phyloP scores from a whole-genome alignment of 2,329 filamentous ascomycete genomes.

The Sordariomycetes sp. region DNA sequence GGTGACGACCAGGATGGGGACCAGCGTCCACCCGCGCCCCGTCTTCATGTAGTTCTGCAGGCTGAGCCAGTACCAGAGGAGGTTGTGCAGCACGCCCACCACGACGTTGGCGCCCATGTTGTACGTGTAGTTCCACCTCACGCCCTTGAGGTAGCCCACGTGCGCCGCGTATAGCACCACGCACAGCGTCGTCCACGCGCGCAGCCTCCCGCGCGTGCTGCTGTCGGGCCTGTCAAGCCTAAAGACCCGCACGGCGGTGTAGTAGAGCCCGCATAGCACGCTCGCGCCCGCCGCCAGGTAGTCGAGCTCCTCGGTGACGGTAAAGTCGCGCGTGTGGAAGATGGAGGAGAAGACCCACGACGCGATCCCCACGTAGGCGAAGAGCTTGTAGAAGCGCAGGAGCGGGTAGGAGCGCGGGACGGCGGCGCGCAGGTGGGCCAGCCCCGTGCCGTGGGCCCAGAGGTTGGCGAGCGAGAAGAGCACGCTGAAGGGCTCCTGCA shows the following conservation, averaged over 20 bases:
- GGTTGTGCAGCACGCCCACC: slow-evolving; percentile 68
- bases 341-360: slow-evolving; percentile 85
- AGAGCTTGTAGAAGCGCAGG: slow-evolving; percentile 66
- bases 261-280: slow-evolving; percentile 86
- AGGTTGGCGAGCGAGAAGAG: slow-evolving; percentile 91
- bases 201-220: slow-evolving; percentile 39
- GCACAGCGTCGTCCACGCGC: slow-evolving; percentile 69
- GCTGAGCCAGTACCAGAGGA: slow-evolving; percentile 80
- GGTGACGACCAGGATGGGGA: slow-evolving; percentile 82
- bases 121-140: slow-evolving; percentile 91
- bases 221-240: slow-evolving; percentile 55
- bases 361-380: slow-evolving; percentile 71
- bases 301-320: slow-evolving; percentile 81
- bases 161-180: slow-evolving; percentile 61
- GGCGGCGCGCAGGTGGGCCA: slow-evolving; percentile 55
- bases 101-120: slow-evolving; percentile 95
- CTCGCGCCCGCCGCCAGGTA: slow-evolving; percentile 89
- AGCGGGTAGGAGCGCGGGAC: slow-evolving; percentile 68
- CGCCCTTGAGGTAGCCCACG: slow-evolving; percentile 73
- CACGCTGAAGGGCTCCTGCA: slow-evolving; percentile 91
- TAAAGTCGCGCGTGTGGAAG: slow-evolving; percentile 86
- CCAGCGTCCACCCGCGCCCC: slow-evolving; percentile 68
- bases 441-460: slow-evolving; percentile 70
- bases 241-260: slow-evolving; percentile 71
- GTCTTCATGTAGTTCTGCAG: slow-evolving; percentile 61